These are phyloP conservation scores for Capronia coronata DNA, from an alignment of 2,329 filamentous ascomycete species.

Conservation along the genomic window DNA sequence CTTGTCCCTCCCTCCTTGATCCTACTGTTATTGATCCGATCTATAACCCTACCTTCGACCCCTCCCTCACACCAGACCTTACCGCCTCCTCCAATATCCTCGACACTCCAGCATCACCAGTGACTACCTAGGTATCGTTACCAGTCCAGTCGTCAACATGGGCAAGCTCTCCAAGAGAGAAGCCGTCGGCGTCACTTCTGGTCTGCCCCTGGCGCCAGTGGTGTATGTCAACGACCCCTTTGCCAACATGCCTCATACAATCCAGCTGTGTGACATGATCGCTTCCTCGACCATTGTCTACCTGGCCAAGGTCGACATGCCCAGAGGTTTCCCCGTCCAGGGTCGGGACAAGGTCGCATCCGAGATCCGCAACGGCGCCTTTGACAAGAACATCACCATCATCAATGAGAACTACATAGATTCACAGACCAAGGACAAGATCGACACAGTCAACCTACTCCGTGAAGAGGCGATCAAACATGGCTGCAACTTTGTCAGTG, in stretches of 20 bases:
- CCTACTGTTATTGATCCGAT: neutral
- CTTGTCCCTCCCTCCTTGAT: neutral
- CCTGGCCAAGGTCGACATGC: neutral
- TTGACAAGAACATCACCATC: constrained; percentile 8
- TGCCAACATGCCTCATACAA: constrained; percentile 6
- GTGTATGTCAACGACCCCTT: constrained; percentile 26
- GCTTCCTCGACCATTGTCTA: constrained; percentile 4
- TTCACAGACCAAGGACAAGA: constrained; percentile 9
- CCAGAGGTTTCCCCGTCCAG: neutral
- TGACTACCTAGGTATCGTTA: neutral
- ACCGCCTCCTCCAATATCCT: too few species aligned
- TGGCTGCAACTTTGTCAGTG: constrained; percentile 22
- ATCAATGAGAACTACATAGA: constrained; percentile 13
- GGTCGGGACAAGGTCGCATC: constrained; percentile 3
- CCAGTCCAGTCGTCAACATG: constrained; percentile 8
- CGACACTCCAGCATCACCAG: too few species aligned
- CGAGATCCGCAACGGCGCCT: constrained; percentile 2
- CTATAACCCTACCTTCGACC: neutral
- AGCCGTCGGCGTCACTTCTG: neutral
- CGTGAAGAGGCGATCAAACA: constrained; percentile 18
- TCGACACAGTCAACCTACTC: constrained; percentile 11
- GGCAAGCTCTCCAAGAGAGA: constrained; percentile 12
- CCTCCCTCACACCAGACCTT: neutral
- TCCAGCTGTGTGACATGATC: constrained; percentile 17
- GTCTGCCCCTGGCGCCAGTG: constrained; percentile 18